Conservation (phyloP, 306 rosid species). For the Cucurbita moschata region DNA sequence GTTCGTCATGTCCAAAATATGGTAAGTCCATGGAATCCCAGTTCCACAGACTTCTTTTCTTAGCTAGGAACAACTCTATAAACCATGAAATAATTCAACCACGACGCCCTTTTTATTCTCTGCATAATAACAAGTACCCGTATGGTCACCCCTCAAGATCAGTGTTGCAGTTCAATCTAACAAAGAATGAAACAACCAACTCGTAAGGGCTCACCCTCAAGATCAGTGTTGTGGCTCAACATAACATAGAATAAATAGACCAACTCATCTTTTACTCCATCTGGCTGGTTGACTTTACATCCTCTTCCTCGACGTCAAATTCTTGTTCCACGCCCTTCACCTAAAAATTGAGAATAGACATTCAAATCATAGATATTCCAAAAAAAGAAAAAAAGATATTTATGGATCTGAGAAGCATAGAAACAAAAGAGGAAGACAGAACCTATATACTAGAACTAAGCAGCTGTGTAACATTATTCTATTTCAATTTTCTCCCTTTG, state of each 20-base stretch:
- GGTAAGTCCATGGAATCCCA: not conserved
- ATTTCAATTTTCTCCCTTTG: not conserved
- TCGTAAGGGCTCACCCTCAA: not conserved
- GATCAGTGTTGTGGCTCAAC: not conserved
- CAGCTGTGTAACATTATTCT: not conserved
- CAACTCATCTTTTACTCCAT: conserved; percentile 21
- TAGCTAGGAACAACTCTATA: not conserved
- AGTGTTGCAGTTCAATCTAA: not conserved
- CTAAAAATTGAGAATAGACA: conserved; percentile 22
- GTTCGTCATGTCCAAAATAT: not conserved
- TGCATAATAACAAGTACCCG: not conserved
- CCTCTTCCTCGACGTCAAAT: conserved; percentile 57
- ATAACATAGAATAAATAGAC: not conserved
- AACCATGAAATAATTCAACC: not conserved
- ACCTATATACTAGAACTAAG: not conserved
- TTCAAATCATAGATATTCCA: not conserved
- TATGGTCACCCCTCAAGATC: not conserved
- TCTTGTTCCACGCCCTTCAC: conserved; percentile 90
- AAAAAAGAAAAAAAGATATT: not conserved
- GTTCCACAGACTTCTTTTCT: not conserved
- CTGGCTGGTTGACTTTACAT: conserved; percentile 34
- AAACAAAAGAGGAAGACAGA: not conserved
- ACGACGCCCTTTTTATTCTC: not conserved
- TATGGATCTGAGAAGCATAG: not conserved
- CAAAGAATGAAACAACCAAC: not conserved